Conservation (phyloP, 106 monocot species). For the Acorus gramineus region DNA sequence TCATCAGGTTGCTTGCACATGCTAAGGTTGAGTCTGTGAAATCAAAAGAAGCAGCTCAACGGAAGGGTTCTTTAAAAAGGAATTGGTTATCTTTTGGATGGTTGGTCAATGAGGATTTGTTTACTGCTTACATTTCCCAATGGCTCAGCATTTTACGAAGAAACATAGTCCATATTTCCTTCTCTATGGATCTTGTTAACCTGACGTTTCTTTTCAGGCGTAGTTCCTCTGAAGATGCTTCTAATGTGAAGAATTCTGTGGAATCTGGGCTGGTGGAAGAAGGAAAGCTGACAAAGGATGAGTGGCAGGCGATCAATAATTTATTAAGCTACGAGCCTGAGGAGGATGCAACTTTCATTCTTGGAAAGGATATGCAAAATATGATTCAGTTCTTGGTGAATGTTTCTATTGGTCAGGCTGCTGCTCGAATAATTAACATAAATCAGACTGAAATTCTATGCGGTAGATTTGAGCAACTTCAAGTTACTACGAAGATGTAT, state of each 20-base stretch:
- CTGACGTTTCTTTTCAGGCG: constrained; percentile 12
- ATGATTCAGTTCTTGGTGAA: constrained; percentile 56
- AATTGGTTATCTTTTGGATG: constrained; percentile 96
- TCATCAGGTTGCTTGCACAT: constrained; percentile 79
- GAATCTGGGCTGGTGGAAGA: constrained; percentile 35
- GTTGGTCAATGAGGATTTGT: constrained; percentile 21
- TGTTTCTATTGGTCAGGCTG: constrained; percentile 77
- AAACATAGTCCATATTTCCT: not conserved
- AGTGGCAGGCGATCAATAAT: constrained; percentile 87
- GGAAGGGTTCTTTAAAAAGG: constrained; percentile 40
- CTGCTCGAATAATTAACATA: constrained; percentile 70
- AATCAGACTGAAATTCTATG: constrained; percentile 66
- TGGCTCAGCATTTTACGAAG: no score
- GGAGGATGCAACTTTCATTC: constrained; percentile 29
- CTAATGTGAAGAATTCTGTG: constrained; percentile 21
- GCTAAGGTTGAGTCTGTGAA: constrained; percentile 89
- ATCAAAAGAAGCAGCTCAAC: constrained; percentile 60
- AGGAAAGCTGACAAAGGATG: constrained; percentile 76
- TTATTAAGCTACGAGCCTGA: constrained; percentile 69
- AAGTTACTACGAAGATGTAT: constrained; percentile 61
- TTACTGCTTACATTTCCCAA: no score
- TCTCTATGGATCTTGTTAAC: not conserved
- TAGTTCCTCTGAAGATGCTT: constrained; percentile 28
- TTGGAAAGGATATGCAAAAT: constrained; percentile 51
- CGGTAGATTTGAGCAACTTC: constrained; percentile 92